phyloP scores from a whole-genome alignment of 2,329 filamentous ascomycete genomes.

The Thermothelomyces thermophilus region DNA sequence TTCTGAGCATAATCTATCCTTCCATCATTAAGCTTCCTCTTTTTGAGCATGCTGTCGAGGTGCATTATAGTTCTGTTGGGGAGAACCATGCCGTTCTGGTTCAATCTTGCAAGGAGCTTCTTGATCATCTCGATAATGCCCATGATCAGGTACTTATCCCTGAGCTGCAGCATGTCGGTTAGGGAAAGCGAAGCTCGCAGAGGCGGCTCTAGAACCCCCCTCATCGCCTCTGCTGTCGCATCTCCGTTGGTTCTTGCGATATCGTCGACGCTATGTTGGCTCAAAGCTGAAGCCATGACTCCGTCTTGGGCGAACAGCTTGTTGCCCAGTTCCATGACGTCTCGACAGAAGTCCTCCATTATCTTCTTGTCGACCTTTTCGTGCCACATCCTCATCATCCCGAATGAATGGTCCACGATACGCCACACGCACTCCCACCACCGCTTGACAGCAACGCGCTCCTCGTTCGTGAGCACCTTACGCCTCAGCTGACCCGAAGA shows the following conservation, averaged over 20 bases:
- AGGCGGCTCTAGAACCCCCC: conserved; percentile 55
- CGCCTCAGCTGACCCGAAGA: conserved; percentile 49
- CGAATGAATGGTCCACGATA: conserved; percentile 72
- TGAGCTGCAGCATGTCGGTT: conserved; percentile 81
- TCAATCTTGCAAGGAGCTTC: conserved; percentile 77
- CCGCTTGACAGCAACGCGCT: conserved; percentile 59
- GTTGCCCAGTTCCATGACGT: conserved; percentile 91
- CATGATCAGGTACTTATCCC: conserved; percentile 77
- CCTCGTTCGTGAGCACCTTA: conserved; percentile 50
- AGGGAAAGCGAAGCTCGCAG: conserved; percentile 58
- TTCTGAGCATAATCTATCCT: conserved; percentile 47
- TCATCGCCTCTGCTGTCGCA: conserved; percentile 29
- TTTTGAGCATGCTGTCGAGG: conserved; percentile 62
- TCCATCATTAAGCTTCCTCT: conserved; percentile 47
- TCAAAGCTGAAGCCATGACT: conserved; percentile 67
- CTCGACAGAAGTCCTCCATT: conserved; percentile 90
- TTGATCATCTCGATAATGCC: conserved; percentile 76
- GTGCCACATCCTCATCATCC: conserved; percentile 79
- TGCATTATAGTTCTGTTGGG: conserved; percentile 51
- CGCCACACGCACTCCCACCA: conserved; percentile 87
- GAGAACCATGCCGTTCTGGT: conserved; percentile 68
- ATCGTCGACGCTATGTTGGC: conserved; percentile 22
- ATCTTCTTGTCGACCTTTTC: conserved; percentile 62
- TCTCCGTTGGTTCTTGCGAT: conserved; percentile 10
- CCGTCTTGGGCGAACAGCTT: conserved; percentile 77